These are phyloP conservation scores for Purshia tridentata DNA, from an alignment of 306 rosid species.

Conservation along the genomic window DNA sequence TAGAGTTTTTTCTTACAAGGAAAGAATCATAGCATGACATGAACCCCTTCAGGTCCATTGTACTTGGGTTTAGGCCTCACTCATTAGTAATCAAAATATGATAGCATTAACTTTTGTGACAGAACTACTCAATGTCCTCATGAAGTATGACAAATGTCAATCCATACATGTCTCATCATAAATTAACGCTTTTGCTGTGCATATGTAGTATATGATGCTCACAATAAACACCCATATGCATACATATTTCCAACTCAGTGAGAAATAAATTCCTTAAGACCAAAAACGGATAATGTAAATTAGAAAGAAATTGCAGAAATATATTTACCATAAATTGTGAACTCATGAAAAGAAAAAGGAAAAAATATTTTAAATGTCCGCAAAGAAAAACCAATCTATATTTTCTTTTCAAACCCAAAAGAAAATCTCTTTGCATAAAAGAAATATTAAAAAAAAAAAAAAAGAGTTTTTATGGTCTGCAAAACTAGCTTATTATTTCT, in stretches of 20 bases:
- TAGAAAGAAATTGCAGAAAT: not conserved
- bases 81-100: not conserved
- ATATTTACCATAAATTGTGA: not conserved
- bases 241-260: not conserved
- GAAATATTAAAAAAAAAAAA: not conserved
- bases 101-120: not conserved
- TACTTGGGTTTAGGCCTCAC: not conserved
- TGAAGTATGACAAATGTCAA: not conserved
- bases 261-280: not conserved
- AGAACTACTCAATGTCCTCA: not conserved
- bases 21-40: not conserved
- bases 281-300: not conserved
- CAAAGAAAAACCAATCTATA: not conserved
- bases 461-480: not conserved
- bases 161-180: not conserved
- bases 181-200: not conserved
- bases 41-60: not conserved
- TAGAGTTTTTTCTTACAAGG: not conserved
- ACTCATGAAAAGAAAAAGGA: not conserved
- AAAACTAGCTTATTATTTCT: constrained; percentile 1
- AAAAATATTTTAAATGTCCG: not conserved
- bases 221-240: not conserved
- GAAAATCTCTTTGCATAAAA: not conserved
- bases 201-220: not conserved
- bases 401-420: not conserved